These are phyloP conservation scores for Trichoderma sp. DNA, from an alignment of 2,329 filamentous ascomycete species.

Conservation along the genomic window DNA sequence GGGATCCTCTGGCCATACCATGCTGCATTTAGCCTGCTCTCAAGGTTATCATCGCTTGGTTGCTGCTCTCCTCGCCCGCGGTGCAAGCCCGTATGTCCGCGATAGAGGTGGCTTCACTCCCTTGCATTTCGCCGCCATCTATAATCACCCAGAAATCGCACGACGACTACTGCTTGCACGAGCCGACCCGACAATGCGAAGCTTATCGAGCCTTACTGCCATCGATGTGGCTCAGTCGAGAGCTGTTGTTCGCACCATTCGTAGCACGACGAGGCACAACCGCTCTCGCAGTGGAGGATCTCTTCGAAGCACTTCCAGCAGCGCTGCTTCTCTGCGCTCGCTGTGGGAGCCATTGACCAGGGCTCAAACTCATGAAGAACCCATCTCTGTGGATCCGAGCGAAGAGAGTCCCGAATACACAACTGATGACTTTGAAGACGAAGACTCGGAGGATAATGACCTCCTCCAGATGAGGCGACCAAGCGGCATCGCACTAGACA, in stretches of 20 bases:
- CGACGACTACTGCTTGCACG: conserved; percentile 73
- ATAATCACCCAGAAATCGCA: conserved; percentile 75
- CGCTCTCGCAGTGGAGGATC: conserved; percentile 69
- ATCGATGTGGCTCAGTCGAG: conserved; percentile 71
- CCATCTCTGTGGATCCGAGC: conserved; percentile 48
- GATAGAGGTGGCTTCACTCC: conserved; percentile 83
- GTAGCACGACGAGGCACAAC: conserved; percentile 63
- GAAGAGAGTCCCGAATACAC: conserved; percentile 52
- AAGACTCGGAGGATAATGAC: conserved; percentile 46
- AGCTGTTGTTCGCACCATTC: conserved; percentile 65
- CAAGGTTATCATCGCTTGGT: conserved; percentile 76
- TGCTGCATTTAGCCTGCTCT: conserved; percentile 79
- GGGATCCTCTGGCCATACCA: conserved; percentile 71
- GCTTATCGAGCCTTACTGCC: conserved; percentile 69
- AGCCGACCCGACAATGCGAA: conserved; percentile 72
- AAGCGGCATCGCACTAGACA: conserved; percentile 37
- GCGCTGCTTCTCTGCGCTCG: conserved; percentile 67
- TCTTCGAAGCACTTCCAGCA: conserved; percentile 65
- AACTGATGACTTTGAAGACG: conserved; percentile 50
- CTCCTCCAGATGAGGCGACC: conserved; percentile 44
- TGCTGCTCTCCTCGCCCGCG: conserved; percentile 73
- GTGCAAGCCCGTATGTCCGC: conserved; percentile 73
- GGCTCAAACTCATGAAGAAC: conserved; percentile 41
- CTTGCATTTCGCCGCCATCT: conserved; percentile 79
- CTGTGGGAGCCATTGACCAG: conserved; percentile 62